A percentile compares a stretch with the other conserved stretches of the same genome.
Conservation (phyloP, 2,329 filamentous ascomycete species). For the Emergomyces pasteurianus region DNA sequence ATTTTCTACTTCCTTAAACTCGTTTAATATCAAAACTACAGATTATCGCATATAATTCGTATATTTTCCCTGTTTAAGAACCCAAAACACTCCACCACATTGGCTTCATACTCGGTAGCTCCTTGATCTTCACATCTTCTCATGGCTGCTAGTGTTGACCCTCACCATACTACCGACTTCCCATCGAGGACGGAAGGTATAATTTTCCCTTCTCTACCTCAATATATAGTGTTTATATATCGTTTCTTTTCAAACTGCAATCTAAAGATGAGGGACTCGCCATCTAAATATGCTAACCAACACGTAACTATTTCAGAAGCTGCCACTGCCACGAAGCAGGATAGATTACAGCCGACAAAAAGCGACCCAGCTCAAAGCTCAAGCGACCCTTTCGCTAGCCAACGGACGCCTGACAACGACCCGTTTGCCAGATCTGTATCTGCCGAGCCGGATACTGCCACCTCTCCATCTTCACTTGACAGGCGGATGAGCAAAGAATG, state of each 20-base stretch:
- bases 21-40: neutral
- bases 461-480: slow-evolving; percentile 8
- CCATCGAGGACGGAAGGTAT: neutral
- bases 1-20: neutral
- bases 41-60: neutral
- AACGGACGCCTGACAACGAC: neutral
- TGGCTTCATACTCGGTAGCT: neutral
- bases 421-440: neutral
- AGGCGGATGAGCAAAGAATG: slow-evolving; percentile 27
- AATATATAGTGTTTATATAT: neutral
- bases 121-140: neutral
- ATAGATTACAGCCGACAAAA: neutral
- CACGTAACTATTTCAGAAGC: neutral
- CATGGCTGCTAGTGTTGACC: neutral
- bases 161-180: neutral
- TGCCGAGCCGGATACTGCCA: neutral
- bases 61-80: neutral
- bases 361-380: neutral
- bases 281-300: neutral
- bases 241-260: neutral
- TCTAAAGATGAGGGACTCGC: neutral
- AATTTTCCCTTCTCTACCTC: no score
- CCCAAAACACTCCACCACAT: neutral
- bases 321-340: neutral
- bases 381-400: slow-evolving; percentile 1